A percentile compares a stretch with the other conserved stretches of the same genome.
phyloP scores from a whole-genome alignment of 75 land plant species.

The Adiantum capillusveneris region DNA sequence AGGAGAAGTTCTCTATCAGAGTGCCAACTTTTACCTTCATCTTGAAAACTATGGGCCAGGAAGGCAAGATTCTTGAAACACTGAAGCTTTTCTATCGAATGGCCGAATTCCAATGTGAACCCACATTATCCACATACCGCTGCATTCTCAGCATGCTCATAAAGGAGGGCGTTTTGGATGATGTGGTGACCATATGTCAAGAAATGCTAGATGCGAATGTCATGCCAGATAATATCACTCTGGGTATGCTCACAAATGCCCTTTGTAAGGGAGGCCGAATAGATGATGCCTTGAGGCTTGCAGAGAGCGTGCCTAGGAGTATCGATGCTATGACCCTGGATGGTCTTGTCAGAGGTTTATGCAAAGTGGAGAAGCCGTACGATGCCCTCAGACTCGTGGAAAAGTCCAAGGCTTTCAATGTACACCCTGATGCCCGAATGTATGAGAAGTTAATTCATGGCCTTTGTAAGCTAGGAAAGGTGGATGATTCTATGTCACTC shows the following conservation, averaged over 20 bases:
- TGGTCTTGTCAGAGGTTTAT: not conserved
- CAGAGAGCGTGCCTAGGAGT: not conserved
- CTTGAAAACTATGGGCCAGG: not conserved
- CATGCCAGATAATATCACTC: constrained; percentile 18
- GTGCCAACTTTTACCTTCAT: not conserved
- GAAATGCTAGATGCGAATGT: constrained; percentile 19
- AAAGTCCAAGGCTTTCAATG: not conserved
- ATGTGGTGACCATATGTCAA: constrained; percentile 10
- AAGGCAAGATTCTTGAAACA: constrained; percentile 16
- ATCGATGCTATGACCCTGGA: not conserved
- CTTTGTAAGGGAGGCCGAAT: not conserved
- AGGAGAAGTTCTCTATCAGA: not conserved
- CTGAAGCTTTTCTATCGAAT: constrained; percentile 17
- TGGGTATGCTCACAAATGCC: constrained; percentile 3
- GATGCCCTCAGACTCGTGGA: not conserved
- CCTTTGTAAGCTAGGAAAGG: constrained; percentile 4
- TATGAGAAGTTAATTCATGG: constrained; percentile 11
- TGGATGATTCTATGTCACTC: constrained; percentile 11
- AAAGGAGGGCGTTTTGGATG: constrained; percentile 17
- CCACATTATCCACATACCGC: constrained; percentile 16
- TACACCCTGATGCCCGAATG: constrained; percentile 3
- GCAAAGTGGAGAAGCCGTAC: not conserved
- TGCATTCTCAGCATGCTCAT: constrained; percentile 16
- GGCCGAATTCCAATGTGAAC: constrained; percentile 15
- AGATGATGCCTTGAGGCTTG: constrained; percentile 2